Percentiles rank a stretch among this genome's conserved stretches.
phyloP scores from a whole-genome alignment of 306 rosid genomes.

The Vicia villosa region DNA sequence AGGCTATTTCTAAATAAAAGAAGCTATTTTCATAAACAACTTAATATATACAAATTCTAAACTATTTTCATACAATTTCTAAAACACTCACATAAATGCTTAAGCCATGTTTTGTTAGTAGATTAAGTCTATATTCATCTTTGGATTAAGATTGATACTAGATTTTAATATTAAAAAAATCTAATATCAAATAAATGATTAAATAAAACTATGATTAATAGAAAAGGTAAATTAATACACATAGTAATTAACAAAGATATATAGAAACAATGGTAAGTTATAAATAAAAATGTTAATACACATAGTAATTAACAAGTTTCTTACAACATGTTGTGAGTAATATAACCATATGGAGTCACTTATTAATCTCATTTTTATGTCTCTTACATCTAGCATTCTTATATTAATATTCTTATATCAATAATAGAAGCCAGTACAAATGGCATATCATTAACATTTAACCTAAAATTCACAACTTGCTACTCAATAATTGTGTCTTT shows the following conservation, averaged over 20 bases:
- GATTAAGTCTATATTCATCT: no score
- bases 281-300: not conserved
- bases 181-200: no score
- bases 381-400: no score
- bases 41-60: no score
- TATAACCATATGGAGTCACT: conserved; percentile 28
- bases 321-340: not conserved
- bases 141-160: no score
- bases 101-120: no score
- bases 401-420: conserved; percentile 28
- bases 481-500: not conserved
- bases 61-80: no score
- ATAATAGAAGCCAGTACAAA: conserved; percentile 2
- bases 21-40: no score
- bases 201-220: not conserved
- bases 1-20: not conserved
- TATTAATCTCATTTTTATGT: conserved; percentile 6
- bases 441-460: not conserved
- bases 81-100: no score
- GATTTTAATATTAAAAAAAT: no score
- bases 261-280: conserved; percentile 12
- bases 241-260: no score
- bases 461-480: conserved; percentile 16
- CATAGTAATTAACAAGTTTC: not conserved
- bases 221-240: conserved; percentile 31